Base-by-base conservation (phyloP, 257 asterid genomes). In the Prunella vulgaris region DNA sequence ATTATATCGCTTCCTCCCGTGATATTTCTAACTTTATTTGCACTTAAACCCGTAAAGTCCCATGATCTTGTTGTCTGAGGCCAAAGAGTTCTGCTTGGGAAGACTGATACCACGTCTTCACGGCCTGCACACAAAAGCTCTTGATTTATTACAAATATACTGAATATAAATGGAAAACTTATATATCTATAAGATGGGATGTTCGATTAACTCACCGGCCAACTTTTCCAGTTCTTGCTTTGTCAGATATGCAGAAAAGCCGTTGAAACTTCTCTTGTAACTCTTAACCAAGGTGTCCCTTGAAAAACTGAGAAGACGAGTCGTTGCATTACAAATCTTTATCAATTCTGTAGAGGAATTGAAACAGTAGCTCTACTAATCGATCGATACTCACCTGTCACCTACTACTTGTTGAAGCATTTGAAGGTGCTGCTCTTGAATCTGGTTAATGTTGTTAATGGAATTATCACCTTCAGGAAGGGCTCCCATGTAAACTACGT, bases 181-280 rank as follows among this genome's bases (percentile, higher is more conserved):
- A n/a, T n/a, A n/a, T n/a, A 35, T 32, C 9, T 10, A 25, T 28
- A 38, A 54, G 7, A 57, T 64, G 17, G 27, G 17, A 37, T 24
- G 60, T 28, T 61, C 7, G 17, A 22, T 2, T 25, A 0, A 46
- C 72, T 58, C 64, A 83, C 85, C 40, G 48, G 83, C 79, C 28
- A 80, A 37, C 49, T 76, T 78, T 27, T 76, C 60, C 51, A 59
- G 71, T 64, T 83, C 88, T 76, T 80, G 71, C 21, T 71, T 57
- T 4, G 80, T 83, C 17, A 83, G 88, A 56, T 74, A 69, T 5
- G 88, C 88, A 8, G 82, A 82, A 54, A 80, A 80, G n/a, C 82
- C 88, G 37, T 83, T 83, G 76, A 83, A 80, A 62, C 87, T 80
- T 67, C 85, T 74, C 40, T 56, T 82, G 74, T 80, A 83, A 74